Evolutionary conservation across 805 yeast species (phyloP).

Genomic region (Starmera pachycereana): DNA sequence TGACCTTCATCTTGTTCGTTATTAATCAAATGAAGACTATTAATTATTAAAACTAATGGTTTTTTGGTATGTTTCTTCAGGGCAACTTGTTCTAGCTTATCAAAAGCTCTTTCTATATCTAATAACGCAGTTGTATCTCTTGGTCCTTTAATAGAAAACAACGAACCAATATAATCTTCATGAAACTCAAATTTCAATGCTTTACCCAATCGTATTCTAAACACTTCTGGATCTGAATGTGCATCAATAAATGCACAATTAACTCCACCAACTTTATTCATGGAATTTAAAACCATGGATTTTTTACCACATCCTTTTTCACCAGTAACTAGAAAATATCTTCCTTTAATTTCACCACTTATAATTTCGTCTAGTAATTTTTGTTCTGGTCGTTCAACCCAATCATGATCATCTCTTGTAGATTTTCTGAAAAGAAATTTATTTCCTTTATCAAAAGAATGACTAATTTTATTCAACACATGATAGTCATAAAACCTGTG

Average conservation of each 20-base stretch:
- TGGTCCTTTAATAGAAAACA: slow-evolving; percentile 75
- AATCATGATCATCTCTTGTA: slow-evolving; percentile 30
- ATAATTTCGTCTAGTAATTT: slow-evolving; percentile 51
- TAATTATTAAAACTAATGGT: slow-evolving; percentile 63
- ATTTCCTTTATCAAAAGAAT: slow-evolving; percentile 60
- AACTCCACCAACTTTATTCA: slow-evolving; percentile 50
- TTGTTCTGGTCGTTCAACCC: slow-evolving; percentile 72
- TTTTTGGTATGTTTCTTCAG: slow-evolving; percentile 28
- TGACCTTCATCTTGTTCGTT: slow-evolving; percentile 61
- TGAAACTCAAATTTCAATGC: slow-evolving; percentile 64
- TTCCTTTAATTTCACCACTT: slow-evolving; percentile 50
- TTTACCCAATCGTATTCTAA: slow-evolving; percentile 64
- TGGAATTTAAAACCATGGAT: slow-evolving; percentile 60
- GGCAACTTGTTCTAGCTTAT: slow-evolving; percentile 66
- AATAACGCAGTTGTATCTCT: slow-evolving; percentile 74
- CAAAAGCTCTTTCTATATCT: slow-evolving; percentile 77
- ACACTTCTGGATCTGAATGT: slow-evolving; percentile 77
- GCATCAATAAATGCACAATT: slow-evolving; percentile 71
- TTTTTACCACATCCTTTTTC: slow-evolving; percentile 86
- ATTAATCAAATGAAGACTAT: slow-evolving; percentile 64
- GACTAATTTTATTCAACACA: slow-evolving; percentile 53
- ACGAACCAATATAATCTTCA: slow-evolving; percentile 76
- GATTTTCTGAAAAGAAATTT: slow-evolving; percentile 42
- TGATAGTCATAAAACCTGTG: slow-evolving; percentile 51
- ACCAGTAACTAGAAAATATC: slow-evolving; percentile 66